phyloP scores from a whole-genome alignment of 331 rosid genomes.

The Rosa hybrid region DNA sequence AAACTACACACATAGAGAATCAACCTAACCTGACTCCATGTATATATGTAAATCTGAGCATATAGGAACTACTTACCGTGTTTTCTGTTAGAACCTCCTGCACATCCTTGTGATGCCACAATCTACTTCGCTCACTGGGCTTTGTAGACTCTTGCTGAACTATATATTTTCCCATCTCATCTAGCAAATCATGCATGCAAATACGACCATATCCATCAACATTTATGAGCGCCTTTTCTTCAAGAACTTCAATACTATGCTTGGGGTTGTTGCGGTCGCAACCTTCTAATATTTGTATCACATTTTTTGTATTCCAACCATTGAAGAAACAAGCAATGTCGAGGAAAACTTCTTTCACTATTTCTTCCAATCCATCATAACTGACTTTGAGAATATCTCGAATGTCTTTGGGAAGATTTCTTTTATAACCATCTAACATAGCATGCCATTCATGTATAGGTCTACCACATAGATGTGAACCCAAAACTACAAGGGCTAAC shows the following conservation, averaged over 20 bases:
- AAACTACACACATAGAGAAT: no score
- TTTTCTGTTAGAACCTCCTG: background rate
- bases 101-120: background rate
- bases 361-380: no score
- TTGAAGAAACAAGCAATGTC: no score
- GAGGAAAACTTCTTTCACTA: no score
- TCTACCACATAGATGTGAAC: background rate
- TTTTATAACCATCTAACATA: background rate
- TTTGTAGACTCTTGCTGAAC: background rate
- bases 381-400: no score
- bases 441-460: background rate
- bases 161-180: background rate
- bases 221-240: background rate
- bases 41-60: background rate
- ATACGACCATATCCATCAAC: no score
- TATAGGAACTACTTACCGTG: background rate
- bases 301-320: no score
- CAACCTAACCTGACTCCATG: no score
- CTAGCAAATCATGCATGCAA: background rate
- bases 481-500: background rate
- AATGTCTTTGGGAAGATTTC: rapidly evolving
- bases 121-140: background rate
- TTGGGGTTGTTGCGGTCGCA: background rate
- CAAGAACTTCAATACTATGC: background rate
- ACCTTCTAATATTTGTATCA: background rate